Evolutionary conservation across 495 filamentous ascomycete species (phyloP), one percentile per base, ranked within the genome.

Genomic region (Penicillium ochrochloron): DNA sequence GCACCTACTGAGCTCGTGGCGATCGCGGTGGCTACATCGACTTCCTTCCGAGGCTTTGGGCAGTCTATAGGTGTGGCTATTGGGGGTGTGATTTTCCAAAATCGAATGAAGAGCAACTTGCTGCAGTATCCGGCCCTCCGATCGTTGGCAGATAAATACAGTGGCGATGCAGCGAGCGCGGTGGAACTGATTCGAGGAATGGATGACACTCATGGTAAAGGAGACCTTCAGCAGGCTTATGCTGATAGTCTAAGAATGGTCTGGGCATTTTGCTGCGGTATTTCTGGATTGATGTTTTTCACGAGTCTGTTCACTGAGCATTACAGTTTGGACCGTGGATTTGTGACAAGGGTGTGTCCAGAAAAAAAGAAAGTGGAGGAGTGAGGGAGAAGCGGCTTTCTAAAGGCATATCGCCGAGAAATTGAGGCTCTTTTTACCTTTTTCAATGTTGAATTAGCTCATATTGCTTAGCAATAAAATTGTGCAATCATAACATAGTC

Each of bases 161-260:
- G 78, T 27, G 75, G 75, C 10, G 83, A 89, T 72, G 83, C 85
- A 1, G 83, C 84, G 5, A 76, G 77, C n/a, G 65, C 87, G 42
- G 84, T 88, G 19, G 75, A 78, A 60, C 66, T 86, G 21, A 84
- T 89, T 54, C 78, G 83, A 65, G 66, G 56, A 0, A 85, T 88
- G 83, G 63, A 74, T 31, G 75, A 69, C 31, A 33, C 31, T 3
- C 41, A 39, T 0, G 66, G 62, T 9, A 82, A 78, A 67, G 65
- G 56, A 5, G 64, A 80, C 21, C 53, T 89, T 33, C 69, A 83
- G 33, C 61, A 74, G 50, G 81, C 80, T 14, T 88, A 85, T 76
- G 75, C 78, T 2, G 83, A 85, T 65, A 77, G 79, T 54, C 44
- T 89, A 64, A 75, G 78, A 64, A 72, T 79, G 0, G 79, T 89